Evolutionary conservation across 2,329 filamentous ascomycete genomes (phyloP), one percentile per base, ranked within the genome.

Genomic region (Alternaria consortialis): DNA sequence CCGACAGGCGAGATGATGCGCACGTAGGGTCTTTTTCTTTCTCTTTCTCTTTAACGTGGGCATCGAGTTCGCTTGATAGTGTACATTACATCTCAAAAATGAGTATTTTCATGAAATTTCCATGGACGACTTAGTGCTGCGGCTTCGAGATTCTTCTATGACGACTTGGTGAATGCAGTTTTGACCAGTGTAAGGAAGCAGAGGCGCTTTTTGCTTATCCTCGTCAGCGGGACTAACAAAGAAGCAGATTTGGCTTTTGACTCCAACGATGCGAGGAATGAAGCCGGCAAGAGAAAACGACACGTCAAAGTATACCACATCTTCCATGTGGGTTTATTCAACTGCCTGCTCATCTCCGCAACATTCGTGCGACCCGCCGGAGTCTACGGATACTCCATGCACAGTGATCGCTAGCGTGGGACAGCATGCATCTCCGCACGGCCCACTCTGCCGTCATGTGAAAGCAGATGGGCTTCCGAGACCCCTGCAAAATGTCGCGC

Each of bases 381-480:
- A 43, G 36, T 54, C 37, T 11, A 50, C 20, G 20, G 27, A 31
- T 17, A 7, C 15, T 8, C n/a, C 56, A 67, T 65, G 68, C 65
- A 64, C 48, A 37, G 43, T 57, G 59, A 68, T 53, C 25, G 56
- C 52, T 67, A 70, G 65, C 62, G 67, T 40, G 39, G 40, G 55
- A 51, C 57, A 43, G 20, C 15, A 40, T 31, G 43, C 50, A 43
- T 47, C n/a, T 27, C 39, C 20, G 64, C 63, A 67, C 48, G 60
- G 62, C 57, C 54, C 56, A 52, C 62, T 32, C 44, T 32, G 44
- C 63, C 66, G 63, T 70, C 66, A 70, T 66, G 63, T 67, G 65
- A 64, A 61, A 66, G 62, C 55, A 15, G 23, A 44, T 11, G 15
- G 20, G 40, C 31, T 52, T 20, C 39, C 20, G 20, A 62, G 57